Evolutionary conservation across 345 rosid species (phyloP), one percentile per base, ranked within the genome.

Genomic region (Eucalyptus dawsonii): DNA sequence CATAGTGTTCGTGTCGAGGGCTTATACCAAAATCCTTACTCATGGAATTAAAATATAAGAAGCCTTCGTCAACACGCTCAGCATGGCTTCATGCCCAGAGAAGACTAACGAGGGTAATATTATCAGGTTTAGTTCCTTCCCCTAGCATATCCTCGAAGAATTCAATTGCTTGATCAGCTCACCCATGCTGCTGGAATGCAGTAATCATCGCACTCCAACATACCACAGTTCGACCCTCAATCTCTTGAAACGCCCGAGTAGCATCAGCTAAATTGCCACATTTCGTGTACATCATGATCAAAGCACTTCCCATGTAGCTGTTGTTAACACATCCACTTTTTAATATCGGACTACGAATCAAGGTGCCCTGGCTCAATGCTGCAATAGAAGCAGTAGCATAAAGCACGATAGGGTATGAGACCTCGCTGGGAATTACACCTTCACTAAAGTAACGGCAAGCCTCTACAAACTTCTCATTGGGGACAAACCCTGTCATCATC

Each of bases 111-210:
- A 90, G 91, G 25, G 93, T 89, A 44, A 92, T 86, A 40, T 92
- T 44, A 87, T 93, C 89, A 81, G 93, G 94, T 80, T 85, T 90
- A 56, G 92, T 88, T 89, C 93, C 91, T 37, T 89, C 88, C 40
- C 87, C 86, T 17, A 90, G 87, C 94, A 94, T 93, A 86, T 91
- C 88, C 69, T 94, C 90, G 24, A 93, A 94, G 72, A 90, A 88
- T 69, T 91, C 86, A 25, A 91, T 88, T 47, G 81, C 92, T 86
- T 56, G 90, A 87, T 91, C 91, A 27, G 90, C 92, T 60, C 87
- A 58, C 34, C 93, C 95, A 90, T 93, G 94, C 65, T 93, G 94
- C 89, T 89, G 91, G 88, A 89, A 93, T 87, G 94, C 93, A 67
- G 92, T 88, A 88, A 93, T 93, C 90, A 92, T 87, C 11, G 93